Evolutionary conservation across 345 rosid genomes (phyloP), one percentile per base, ranked within the genome.

Genomic region (Sonneratia caseolaris): DNA sequence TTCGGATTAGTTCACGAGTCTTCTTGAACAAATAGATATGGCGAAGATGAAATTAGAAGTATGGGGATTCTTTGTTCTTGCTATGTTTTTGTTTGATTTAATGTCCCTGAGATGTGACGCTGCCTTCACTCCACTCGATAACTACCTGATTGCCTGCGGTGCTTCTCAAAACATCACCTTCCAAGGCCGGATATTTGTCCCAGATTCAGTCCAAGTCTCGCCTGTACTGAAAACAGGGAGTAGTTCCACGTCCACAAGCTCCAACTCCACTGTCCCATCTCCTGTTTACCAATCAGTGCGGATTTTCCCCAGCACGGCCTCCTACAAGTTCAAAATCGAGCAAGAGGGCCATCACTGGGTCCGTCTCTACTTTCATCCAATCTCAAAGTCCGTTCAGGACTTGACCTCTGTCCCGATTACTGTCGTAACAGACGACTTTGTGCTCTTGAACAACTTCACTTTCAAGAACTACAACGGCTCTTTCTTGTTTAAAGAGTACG

Each of bases 301-400:
- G 43, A 79, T 96, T 68, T 95, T 95, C 78, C 76, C 96, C 8
- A 73, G 82, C 48, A 67, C 79, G 77, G 83, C 92, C 72, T 90
- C 98, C 16, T 95, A 95, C 80, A 78, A 84, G 56, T 92, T 95
- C 69, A 70, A 86, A 49, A 87, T 95, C 73, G 70, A 84, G 74
- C 74, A 83, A 73, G 74, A 79, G 69, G 99, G 99, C 5, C 86
- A 90, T 78, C 99, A 92, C 82, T 96, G 99, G 99, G 73, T 96
- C 89, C 97, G 99, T 73, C 97, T 96, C 47, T 92, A 96, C 74
- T 96, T 96, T 74, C 83, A 78, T 51, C 96, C 97, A 24, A 36
- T 89, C 76, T 81, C 85, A 37, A 84, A 68, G 72, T 81, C 90
- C 0, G 79, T 75, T 72, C 85, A 82, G 27, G 84, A 89, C 82